Evolutionary conservation across 2,329 filamentous ascomycete genomes (phyloP).

Genomic region (Penicillium polonicum): DNA sequence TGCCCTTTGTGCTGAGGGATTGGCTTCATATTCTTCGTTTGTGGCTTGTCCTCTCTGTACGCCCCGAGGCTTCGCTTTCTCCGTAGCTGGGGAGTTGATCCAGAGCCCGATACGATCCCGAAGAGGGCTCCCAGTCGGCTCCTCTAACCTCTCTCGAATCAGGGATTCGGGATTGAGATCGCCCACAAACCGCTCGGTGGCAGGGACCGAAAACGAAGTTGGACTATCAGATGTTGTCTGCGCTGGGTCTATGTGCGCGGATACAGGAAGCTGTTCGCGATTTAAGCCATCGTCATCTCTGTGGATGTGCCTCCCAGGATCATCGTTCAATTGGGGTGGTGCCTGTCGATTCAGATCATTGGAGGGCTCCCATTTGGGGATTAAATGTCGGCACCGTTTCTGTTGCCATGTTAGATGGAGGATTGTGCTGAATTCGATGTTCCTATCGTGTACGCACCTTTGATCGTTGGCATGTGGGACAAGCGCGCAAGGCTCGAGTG

Average conservation of each 20-base stretch:
- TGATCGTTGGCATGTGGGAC: slow-evolving; percentile 33
- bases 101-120: slow-evolving; percentile 35
- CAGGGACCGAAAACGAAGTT: slow-evolving; percentile 11
- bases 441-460: slow-evolving; percentile 25
- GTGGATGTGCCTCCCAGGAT: background rate
- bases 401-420: slow-evolving; percentile 11
- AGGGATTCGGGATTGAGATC: slow-evolving; percentile 44
- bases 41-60: slow-evolving; percentile 2
- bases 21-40: background rate
- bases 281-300: background rate
- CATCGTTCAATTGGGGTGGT: background rate
- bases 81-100: slow-evolving; percentile 28
- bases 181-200: slow-evolving; percentile 39
- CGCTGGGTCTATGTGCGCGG: background rate
- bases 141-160: slow-evolving; percentile 35
- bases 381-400: slow-evolving; percentile 37
- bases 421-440: background rate
- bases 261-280: background rate
- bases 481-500: slow-evolving; percentile 32
- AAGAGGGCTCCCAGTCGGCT: slow-evolving; percentile 23
- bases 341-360: slow-evolving; percentile 1
- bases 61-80: slow-evolving; percentile 7
- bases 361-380: slow-evolving; percentile 10
- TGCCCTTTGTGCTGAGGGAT: background rate
- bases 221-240: slow-evolving; percentile 8